Evolutionary conservation across 177 flowering plant genomes (phyloP), one percentile per base, ranked within the genome.

Genomic region (Vitis hybrid): DNA sequence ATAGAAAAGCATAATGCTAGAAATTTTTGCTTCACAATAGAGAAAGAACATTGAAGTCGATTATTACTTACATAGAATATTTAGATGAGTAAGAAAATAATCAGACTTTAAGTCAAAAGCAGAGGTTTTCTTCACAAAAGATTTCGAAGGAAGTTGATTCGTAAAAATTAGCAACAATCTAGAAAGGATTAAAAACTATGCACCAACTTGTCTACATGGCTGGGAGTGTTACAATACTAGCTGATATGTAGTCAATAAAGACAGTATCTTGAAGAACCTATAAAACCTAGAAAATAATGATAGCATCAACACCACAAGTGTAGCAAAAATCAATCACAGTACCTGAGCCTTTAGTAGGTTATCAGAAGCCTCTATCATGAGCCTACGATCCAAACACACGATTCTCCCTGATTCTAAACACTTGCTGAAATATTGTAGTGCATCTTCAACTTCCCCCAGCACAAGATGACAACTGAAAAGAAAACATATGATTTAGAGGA

Each of bases 271-370:
- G 17, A 55, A 55, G 17, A 14, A 60, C 49, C 22, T 15, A 57
- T 68, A 68, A 9, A 18, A 31, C 20, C 33, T 15, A 47, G 4
- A 47, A 24, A 62, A 64, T 18, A 69, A 63, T 49, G 65, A 67
- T 47, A 59, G 17, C 28, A 57, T 19, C 57, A 55, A 15, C 62
- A 72, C 31, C 50, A 54, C 18, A 18, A 19, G 22, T 10, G 59
- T 38, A 62, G 68, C 24, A 49, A 62, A 64, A 31, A 61, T n/a
- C 22, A 64, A 68, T 20, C 44, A 63, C 44, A 64, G 14, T 76
- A 96, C 99, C 97, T 90, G 86, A 64, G 91, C 83, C 76, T 89
- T 90, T 55, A 88, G 87, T 47, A 86, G 67, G 72, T 97, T 92
- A 70, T 89, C 84, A 73, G 92, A 87, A 76, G 98, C 94, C 77